Conservation (phyloP, 768 basidiomycete species). For the Suillus discolor region DNA sequence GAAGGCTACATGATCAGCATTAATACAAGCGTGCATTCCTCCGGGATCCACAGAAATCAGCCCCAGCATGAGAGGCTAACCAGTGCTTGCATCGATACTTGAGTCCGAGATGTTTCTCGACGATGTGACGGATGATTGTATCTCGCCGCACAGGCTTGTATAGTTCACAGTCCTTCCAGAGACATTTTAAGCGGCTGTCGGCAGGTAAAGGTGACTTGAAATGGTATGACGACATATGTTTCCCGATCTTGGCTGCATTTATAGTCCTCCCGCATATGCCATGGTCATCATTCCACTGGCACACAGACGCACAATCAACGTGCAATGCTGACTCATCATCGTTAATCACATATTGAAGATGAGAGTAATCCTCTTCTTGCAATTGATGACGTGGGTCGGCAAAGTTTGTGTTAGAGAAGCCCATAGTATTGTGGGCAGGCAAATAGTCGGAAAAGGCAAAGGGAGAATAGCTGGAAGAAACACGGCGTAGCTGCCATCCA, state of each 20-base stretch:
- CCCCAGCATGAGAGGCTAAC: not conserved
- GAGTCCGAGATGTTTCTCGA: not conserved
- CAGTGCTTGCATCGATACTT: not conserved
- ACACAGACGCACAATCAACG: not conserved
- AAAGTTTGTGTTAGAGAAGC: not conserved
- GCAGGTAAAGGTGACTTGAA: not conserved
- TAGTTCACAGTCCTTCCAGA: not conserved
- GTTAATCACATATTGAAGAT: not conserved
- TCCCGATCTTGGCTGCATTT: too few relatives aligned
- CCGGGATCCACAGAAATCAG: not conserved
- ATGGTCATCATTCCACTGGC: not conserved
- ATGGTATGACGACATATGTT: not conserved
- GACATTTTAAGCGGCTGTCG: not conserved
- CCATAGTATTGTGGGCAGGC: not conserved
- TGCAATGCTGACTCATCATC: not conserved
- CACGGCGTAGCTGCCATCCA: not conserved
- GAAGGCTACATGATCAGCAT: not conserved
- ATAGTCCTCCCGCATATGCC: not conserved
- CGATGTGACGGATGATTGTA: not conserved
- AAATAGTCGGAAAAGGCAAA: not conserved
- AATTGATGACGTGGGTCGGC: not conserved
- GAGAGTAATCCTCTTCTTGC: not conserved
- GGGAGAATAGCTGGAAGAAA: not conserved
- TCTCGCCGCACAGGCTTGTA: not conserved
- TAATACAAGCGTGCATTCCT: not conserved